Evolutionary conservation across 2,329 filamentous ascomycete genomes (phyloP), one percentile per base, ranked within the genome.

Genomic region (Arthrobotrys sphaeroides): DNA sequence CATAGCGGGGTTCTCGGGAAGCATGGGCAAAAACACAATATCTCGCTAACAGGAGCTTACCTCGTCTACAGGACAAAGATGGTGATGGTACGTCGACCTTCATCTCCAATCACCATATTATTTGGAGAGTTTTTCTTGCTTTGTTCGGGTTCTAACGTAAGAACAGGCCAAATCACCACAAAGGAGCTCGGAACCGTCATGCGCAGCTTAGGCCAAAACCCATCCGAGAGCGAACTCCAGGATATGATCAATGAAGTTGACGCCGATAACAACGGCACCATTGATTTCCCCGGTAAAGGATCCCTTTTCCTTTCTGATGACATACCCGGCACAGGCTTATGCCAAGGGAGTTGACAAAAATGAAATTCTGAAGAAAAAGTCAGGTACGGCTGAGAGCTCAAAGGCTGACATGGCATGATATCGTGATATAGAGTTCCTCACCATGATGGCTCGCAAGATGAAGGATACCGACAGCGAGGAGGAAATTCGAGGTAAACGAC

Each of bases 221-320:
- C 92, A 70, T 94, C 91, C 79, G 92, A 95, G 86, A 93, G 91
- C 76, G 92, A 95, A 84, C 86, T 95, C 78, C 92, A 95, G 85
- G 92, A 95, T 82, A 95, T 95, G 92, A 95, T 95, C 86, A 94
- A 95, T 84, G 92, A 95, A 85, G 92, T 95, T 78, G 92, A 95
- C 81, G 91, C 91, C 81, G 92, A 95, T 85, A 95, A 94, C 88
- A 95, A 94, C 82, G 92, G 92, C 84, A 95, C 92, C 79, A 95
- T 95, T 81, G 92, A 95, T 83, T 95, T 95, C 83, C 92, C 92
- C 82, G 92, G 92, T 94, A 88, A 80, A 88, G 79, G 13, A 26
- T 5, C 28, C 10, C 28, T 5, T 10, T 33, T 33, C 28, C 28
- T 5, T 5, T 33, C 20, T 57, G 45, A 55, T 31, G 13, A 10